Conservation (phyloP, 352 stramenopile genomes). For the Phytophthora fragariaefolia region DNA sequence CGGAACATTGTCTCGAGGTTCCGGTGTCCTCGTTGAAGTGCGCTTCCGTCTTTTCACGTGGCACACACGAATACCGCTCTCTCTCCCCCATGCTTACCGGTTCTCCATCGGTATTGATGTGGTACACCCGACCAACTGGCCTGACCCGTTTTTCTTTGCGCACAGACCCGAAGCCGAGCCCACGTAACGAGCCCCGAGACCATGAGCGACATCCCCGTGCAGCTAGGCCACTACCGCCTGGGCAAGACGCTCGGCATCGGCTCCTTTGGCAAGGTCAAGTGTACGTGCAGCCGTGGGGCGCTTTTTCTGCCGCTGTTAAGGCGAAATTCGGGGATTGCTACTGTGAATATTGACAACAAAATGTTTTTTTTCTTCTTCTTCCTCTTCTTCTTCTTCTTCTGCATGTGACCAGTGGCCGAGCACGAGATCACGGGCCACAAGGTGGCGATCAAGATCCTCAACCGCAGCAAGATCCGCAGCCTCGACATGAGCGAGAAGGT, state of each 20-base stretch:
- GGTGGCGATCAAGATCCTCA: constrained; percentile 99
- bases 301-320: constrained; percentile 1
- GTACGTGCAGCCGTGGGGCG: constrained; percentile 65
- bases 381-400: background rate
- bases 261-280: constrained; percentile 99
- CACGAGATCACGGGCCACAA: constrained; percentile 99
- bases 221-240: constrained; percentile 98
- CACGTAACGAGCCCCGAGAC: constrained; percentile 1
- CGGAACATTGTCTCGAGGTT: background rate
- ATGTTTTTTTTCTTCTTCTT: too few species aligned
- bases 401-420: constrained; percentile 89
- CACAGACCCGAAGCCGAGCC: constrained; percentile 4
- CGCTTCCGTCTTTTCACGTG: background rate
- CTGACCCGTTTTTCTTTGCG: constrained; percentile 14
- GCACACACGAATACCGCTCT: background rate
- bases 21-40: background rate
- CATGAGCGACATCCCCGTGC: constrained; percentile 91
- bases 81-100: background rate
- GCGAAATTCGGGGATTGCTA: too few species aligned
- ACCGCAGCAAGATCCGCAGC: constrained; percentile 98
- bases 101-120: background rate
- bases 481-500: constrained; percentile 99
- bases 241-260: constrained; percentile 99
- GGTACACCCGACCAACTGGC: background rate
- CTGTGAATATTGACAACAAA: too few species aligned